Percentiles rank a stretch among this genome's conserved stretches.
Evolutionary conservation across 176 grass and related monocot genomes (phyloP).

Genomic region (Oryza meridionalis): DNA sequence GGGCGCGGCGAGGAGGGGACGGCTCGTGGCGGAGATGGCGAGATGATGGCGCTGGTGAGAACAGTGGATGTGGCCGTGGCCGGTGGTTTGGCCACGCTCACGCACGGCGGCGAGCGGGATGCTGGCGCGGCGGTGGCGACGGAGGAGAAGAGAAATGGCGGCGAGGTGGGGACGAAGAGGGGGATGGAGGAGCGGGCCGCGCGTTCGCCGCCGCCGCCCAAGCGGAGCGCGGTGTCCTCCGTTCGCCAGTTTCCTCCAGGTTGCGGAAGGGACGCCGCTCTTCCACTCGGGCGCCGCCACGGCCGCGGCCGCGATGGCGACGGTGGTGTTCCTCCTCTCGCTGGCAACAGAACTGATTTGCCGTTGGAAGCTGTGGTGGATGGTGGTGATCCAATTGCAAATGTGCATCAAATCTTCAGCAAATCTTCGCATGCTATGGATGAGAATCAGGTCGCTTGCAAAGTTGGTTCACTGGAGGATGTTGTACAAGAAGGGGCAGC

Average conservation of each 20-base stretch:
- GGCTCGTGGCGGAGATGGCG: not conserved
- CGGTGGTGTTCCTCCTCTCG: not conserved
- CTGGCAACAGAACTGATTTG: not conserved
- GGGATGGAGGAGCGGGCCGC: not conserved
- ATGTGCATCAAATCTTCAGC: too few relatives aligned
- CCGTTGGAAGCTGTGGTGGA: too few relatives aligned
- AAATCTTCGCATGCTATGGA: too few relatives aligned
- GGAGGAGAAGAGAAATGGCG: slow-evolving; percentile 7
- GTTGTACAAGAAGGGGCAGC: too few relatives aligned
- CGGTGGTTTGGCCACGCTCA: not conserved
- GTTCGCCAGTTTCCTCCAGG: slow-evolving; percentile 36
- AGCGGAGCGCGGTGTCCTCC: slow-evolving; percentile 17
- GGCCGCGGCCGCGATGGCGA: too few relatives aligned
- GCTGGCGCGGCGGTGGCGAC: not conserved
- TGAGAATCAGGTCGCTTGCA: too few relatives aligned
- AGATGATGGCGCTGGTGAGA: not conserved
- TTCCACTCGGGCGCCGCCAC: not conserved
- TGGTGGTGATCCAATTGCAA: too few relatives aligned
- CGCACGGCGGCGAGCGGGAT: not conserved
- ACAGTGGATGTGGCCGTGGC: not conserved
- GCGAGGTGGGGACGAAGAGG: slow-evolving; percentile 10
- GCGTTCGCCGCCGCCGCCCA: slow-evolving; percentile 10
- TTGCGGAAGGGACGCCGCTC: slow-evolving; percentile 26
- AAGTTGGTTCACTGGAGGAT: too few relatives aligned
- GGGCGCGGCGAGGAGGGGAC: too few relatives aligned